These are phyloP conservation scores for Kokia cookei DNA, from an alignment of 441 rosid genomes.

Conservation along the genomic window DNA sequence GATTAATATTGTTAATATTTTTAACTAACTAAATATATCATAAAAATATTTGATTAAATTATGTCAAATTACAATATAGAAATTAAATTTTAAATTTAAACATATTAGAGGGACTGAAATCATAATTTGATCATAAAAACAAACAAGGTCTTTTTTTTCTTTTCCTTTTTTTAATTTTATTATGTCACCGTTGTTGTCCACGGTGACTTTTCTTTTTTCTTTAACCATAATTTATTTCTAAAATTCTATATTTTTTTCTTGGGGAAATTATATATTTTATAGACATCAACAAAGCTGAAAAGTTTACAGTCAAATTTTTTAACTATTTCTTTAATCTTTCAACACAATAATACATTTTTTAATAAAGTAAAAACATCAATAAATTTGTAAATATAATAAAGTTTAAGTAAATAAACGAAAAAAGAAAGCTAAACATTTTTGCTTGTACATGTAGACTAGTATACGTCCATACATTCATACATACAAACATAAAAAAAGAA, in stretches of 20 bases:
- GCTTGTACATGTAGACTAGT: constrained; percentile 19
- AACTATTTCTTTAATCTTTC: background rate
- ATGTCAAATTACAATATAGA: too few relatives aligned
- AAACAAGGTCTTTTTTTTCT: too few relatives aligned
- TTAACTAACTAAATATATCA: too few relatives aligned
- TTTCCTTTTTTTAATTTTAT: constrained; percentile 2
- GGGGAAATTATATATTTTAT: background rate
- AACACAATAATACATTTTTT: background rate
- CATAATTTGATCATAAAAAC: too few relatives aligned
- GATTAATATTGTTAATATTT: too few relatives aligned
- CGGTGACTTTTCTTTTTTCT: background rate
- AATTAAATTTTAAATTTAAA: too few relatives aligned
- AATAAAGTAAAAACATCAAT: constrained; percentile 11
- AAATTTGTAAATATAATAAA: constrained; percentile 11
- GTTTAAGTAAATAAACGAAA: background rate
- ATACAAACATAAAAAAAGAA: constrained; percentile 3
- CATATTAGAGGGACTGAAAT: too few relatives aligned
- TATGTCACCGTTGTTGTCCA: background rate
- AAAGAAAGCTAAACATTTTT: constrained; percentile 35
- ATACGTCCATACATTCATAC: background rate
- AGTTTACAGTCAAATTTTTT: constrained; percentile 29
- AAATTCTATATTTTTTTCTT: background rate
- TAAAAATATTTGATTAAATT: too few relatives aligned
- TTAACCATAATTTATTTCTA: background rate
- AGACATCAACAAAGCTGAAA: constrained; percentile 18